These are phyloP conservation scores for Lepidium sativum DNA, from an alignment of 345 rosid genomes.

Conservation along the genomic window DNA sequence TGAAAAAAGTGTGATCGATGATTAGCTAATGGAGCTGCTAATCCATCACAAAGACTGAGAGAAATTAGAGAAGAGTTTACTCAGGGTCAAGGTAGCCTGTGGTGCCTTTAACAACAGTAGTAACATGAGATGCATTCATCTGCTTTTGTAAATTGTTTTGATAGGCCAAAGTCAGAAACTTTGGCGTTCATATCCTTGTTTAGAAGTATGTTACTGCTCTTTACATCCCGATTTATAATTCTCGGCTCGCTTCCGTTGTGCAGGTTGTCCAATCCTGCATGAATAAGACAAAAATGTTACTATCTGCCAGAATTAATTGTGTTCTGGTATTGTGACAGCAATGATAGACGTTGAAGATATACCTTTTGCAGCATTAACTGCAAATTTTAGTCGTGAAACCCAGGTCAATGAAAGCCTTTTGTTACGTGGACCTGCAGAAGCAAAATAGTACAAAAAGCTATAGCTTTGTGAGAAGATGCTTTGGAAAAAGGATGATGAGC, in stretches of 20 bases:
- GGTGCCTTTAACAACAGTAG: slow-evolving; percentile 92
- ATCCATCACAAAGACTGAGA: not conserved
- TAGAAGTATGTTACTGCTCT: slow-evolving; percentile 76
- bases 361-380: slow-evolving; percentile 96
- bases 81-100: slow-evolving; percentile 96
- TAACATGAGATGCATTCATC: slow-evolving; percentile 83
- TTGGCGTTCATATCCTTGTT: slow-evolving; percentile 79
- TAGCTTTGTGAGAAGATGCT: not conserved
- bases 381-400: slow-evolving; percentile 84
- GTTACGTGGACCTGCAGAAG: slow-evolving; percentile 45
- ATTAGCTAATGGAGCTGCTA: not conserved
- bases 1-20: not conserved
- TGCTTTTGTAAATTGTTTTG: slow-evolving; percentile 32
- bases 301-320: not conserved
- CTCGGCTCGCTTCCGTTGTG: slow-evolving; percentile 85
- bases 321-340: not conserved
- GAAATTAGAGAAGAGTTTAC: slow-evolving; percentile 32
- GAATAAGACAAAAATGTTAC: not conserved
- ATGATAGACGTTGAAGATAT: slow-evolving; percentile 10
- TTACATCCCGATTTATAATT: slow-evolving; percentile 81
- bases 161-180: slow-evolving; percentile 24
- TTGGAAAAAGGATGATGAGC: not conserved
- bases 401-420: slow-evolving; percentile 58
- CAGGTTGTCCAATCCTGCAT: slow-evolving; percentile 76
- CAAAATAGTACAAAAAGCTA: not conserved